Percentiles rank a stretch among this genome's conserved stretches.
These are phyloP conservation scores for Rhizopus stolonifer DNA, from an alignment of 371 early-diverging fungal genomes.

Conservation along the genomic window DNA sequence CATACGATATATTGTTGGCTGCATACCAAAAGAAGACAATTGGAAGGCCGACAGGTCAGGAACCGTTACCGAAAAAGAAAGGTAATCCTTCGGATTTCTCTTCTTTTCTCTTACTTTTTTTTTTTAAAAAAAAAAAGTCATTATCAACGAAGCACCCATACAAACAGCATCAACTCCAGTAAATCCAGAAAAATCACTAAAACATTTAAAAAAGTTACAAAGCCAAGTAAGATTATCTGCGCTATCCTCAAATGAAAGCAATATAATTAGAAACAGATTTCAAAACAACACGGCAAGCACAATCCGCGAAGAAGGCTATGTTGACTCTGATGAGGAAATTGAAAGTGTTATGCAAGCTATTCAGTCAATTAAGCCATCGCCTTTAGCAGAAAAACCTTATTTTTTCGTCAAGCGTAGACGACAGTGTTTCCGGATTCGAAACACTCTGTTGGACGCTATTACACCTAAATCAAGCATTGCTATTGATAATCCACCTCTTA, in stretches of 20 bases:
- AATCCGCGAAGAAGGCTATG: conserved; percentile 20
- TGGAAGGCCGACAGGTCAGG: conserved; percentile 47
- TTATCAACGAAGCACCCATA: background rate
- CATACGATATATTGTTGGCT: conserved; percentile 71
- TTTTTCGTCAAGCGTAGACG: conserved; percentile 61
- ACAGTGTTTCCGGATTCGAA: conserved; percentile 63
- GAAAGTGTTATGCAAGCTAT: conserved; percentile 62
- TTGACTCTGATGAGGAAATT: conserved; percentile 71
- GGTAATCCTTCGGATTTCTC: background rate
- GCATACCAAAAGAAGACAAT: conserved; percentile 68
- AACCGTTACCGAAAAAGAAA: conserved; percentile 7
- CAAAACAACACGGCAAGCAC: background rate
- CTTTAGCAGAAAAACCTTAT: conserved; percentile 56
- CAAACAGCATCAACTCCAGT: background rate
- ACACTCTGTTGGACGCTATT: conserved; percentile 69
- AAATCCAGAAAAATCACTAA: conserved; percentile 14
- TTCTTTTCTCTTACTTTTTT: conserved; percentile 2
- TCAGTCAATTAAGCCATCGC: conserved; percentile 49
- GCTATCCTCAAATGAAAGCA: background rate
- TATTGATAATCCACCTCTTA: background rate
- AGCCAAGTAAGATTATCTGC: conserved; percentile 9
- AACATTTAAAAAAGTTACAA: conserved; percentile 20
- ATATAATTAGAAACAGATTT: too few relatives aligned
- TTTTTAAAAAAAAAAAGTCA: background rate
- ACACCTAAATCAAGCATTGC: conserved; percentile 41